Conservation (phyloP, 2,329 filamentous ascomycete genomes). For the Chalara sp. region DNA sequence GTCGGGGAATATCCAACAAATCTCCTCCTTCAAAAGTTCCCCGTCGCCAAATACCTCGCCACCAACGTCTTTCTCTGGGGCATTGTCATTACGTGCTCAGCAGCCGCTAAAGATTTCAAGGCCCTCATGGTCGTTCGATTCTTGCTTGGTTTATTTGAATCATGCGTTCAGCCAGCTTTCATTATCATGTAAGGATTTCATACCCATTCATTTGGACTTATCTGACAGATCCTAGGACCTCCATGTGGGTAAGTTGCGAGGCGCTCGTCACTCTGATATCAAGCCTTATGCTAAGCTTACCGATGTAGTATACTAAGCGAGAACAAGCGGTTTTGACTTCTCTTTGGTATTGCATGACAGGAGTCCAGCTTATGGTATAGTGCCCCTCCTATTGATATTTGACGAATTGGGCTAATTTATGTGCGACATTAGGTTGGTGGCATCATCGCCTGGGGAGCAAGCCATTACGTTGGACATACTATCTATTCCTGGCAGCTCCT, state of each 20-base stretch:
- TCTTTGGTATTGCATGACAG: constrained; percentile 51
- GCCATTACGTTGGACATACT: constrained; percentile 24
- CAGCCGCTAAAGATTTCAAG: constrained; percentile 29
- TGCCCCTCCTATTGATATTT: background rate
- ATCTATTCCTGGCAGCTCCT: constrained; percentile 35
- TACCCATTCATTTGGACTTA: constrained; percentile 34
- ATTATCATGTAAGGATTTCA: constrained; percentile 32
- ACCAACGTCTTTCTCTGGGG: constrained; percentile 18
- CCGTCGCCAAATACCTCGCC: constrained; percentile 42
- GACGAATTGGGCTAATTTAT: constrained; percentile 45
- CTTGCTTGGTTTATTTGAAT: constrained; percentile 39
- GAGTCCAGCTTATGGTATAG: constrained; percentile 29
- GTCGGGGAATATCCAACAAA: constrained; percentile 48
- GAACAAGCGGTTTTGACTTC: constrained; percentile 56
- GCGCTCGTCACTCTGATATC: no score
- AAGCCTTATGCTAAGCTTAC: background rate
- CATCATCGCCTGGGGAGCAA: constrained; percentile 32
- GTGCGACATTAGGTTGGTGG: constrained; percentile 30
- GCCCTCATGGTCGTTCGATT: constrained; percentile 33
- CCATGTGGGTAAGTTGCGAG: constrained; percentile 5
- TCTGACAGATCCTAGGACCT: constrained; percentile 44
- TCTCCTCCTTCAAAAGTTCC: constrained; percentile 42
- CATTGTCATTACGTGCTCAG: constrained; percentile 19
- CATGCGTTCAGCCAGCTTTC: constrained; percentile 30
- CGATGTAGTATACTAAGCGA: constrained; percentile 48